Evolutionary conservation across 805 yeast genomes (phyloP), one percentile per base, ranked within the genome.

Genomic region (Pichia eremophila): DNA sequence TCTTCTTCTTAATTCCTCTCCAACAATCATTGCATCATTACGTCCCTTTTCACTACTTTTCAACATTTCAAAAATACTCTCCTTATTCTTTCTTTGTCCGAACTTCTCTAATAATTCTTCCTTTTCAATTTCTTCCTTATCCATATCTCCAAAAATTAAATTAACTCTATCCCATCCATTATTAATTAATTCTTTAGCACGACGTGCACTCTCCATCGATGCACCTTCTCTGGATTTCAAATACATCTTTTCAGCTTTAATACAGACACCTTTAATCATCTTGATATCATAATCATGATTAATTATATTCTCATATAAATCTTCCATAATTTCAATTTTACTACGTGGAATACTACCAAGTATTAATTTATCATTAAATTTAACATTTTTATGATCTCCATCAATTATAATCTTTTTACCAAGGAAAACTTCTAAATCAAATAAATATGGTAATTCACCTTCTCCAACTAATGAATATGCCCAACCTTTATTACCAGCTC

Each of bases 401-500:
- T 79, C 69, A 0, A 87, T 63, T 43, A 83, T 65, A 31, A 93
- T 74, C 61, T 89, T 88, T 58, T 83, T 78, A 8, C 96, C 97
- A 56, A 93, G 69, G 59, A 93, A 91, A 41, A 93, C 64, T 62
- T 93, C 98, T 57, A 93, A 72, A 65, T 93, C 99, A 44, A 91
- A 72, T 45, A 93, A 66, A 57, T 91, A 93, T 11, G 99, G 96
- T 48, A 91, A 67, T 63, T 93, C 99, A 47, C 78, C 73, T 54
- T 89, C 95, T 49, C 81, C 74, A 8, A 90, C 83, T 51, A 93
- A 78, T 3, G 96, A 83, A 63, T 86, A 93, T 0, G 99, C 99
- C 95, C 97, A 89, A 61, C 99, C 99, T 57, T 77, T 80, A 63
- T 88, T 84, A 63, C 99, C 99, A 9, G 99, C 99, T 75, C 99